A percentile compares a stretch with the other conserved stretches of the same genome.
Evolutionary conservation across 768 basidiomycete genomes (phyloP).

Genomic region (Suillus decipiens): DNA sequence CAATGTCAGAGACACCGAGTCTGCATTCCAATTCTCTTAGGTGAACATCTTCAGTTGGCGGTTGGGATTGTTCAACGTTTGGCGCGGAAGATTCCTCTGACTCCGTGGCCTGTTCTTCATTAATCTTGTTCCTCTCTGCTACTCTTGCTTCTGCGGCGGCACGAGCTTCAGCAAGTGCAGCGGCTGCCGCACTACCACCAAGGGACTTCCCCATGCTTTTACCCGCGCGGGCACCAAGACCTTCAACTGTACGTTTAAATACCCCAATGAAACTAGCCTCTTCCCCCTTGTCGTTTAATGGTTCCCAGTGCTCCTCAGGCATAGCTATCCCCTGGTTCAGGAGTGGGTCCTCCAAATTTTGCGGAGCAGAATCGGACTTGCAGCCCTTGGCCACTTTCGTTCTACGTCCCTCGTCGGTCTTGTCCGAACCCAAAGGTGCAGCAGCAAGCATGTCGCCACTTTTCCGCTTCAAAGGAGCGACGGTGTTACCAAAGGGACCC

Average conservation of each 20-base stretch:
- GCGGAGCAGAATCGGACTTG: conserved; percentile 36
- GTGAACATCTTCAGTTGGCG: conserved; percentile 13
- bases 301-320: conserved; percentile 22
- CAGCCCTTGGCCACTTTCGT: conserved; percentile 51
- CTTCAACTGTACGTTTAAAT: conserved; percentile 74
- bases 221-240: conserved; percentile 55
- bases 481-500: conserved; percentile 9
- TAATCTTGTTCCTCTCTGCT: conserved; percentile 59
- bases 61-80: conserved; percentile 3
- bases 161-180: conserved; percentile 65
- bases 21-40: conserved; percentile 32
- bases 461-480: conserved; percentile 55
- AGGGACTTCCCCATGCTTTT: conserved; percentile 66
- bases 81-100: conserved; percentile 29
- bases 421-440: conserved; percentile 16
- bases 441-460: conserved; percentile 50
- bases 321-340: conserved; percentile 8
- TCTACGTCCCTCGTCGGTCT: conserved; percentile 45
- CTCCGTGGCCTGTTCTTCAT: conserved; percentile 28
- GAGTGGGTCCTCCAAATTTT: conserved; percentile 14
- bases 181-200: conserved; percentile 52
- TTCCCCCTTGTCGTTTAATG: conserved; percentile 26
- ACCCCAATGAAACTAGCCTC: conserved; percentile 57
- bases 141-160: conserved; percentile 69
- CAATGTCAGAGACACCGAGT: conserved; percentile 65